phyloP scores from a whole-genome alignment of 176 grass and related monocot genomes.

The Cenchrus americanus region DNA sequence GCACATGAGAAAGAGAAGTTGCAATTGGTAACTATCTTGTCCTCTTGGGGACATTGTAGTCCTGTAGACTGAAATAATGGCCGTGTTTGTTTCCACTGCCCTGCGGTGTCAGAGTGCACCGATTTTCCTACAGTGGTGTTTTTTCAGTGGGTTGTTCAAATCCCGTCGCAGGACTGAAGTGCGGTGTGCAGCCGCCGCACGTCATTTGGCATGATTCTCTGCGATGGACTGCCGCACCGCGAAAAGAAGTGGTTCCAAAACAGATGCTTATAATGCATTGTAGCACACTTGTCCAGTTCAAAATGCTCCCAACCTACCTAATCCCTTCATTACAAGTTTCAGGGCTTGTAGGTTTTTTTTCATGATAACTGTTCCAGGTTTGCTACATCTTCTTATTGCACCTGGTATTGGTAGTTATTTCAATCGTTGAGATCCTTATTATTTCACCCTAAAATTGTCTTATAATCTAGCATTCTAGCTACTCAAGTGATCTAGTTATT shows the following conservation, averaged over 20 bases:
- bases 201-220: no score
- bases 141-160: no score
- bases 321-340: neutral
- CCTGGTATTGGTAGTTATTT: conserved; percentile 11
- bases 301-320: neutral
- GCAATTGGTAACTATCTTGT: conserved; percentile 55
- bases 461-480: no score
- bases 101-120: no score
- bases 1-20: conserved; percentile 87
- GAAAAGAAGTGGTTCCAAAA: no score
- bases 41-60: conserved; percentile 5
- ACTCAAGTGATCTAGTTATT: neutral
- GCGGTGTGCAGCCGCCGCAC: no score
- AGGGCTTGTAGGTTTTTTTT: neutral
- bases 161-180: no score
- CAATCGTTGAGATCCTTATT: neutral
- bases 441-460: neutral
- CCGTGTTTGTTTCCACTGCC: no score
- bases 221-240: no score
- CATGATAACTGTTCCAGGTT: neutral
- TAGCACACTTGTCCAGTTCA: neutral
- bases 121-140: no score
- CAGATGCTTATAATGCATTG: no score
- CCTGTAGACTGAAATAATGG: conserved; percentile 5
- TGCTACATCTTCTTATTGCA: neutral